A percentile compares a stretch with the other conserved stretches of the same genome.
Evolutionary conservation across 225 moss, liverwort and hornwort species (phyloP).

Genomic region (Marchantia polymorpha): DNA sequence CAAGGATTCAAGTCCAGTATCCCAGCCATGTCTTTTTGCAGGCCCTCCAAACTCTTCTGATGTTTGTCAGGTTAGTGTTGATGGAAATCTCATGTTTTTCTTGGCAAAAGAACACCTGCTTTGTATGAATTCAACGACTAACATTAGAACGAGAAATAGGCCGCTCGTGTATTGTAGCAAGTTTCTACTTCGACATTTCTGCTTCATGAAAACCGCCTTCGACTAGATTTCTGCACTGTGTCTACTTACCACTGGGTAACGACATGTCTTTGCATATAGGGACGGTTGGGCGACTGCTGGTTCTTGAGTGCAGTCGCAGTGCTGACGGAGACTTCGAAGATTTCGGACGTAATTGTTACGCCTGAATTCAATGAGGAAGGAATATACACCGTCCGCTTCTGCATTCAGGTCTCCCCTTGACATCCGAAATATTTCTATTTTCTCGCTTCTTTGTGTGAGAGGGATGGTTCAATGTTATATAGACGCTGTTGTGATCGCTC

Average conservation of each 20-base stretch:
- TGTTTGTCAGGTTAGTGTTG: slow-evolving; percentile 90
- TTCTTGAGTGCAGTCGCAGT: slow-evolving; percentile 96
- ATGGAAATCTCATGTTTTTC: too few relatives aligned
- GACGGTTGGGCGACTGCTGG: slow-evolving; percentile 94
- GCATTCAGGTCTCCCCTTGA: slow-evolving; percentile 62
- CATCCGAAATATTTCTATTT: neutral
- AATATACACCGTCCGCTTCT: slow-evolving; percentile 90
- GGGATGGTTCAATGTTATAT: too few relatives aligned
- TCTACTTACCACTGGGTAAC: neutral
- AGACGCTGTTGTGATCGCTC: neutral
- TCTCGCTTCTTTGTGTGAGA: neutral
- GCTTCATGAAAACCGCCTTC: too few relatives aligned
- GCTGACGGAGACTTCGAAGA: slow-evolving; percentile 82
- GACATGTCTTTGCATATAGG: slow-evolving; percentile 49
- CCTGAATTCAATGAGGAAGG: slow-evolving; percentile 95
- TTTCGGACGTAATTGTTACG: slow-evolving; percentile 90
- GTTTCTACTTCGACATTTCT: too few relatives aligned
- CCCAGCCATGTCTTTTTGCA: slow-evolving; percentile 72
- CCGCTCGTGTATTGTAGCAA: too few relatives aligned
- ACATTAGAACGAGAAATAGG: too few relatives aligned
- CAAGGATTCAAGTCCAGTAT: slow-evolving; percentile 52
- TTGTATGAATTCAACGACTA: too few relatives aligned
- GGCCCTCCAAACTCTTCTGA: slow-evolving; percentile 83
- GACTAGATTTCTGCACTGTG: too few relatives aligned
- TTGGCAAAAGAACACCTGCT: too few relatives aligned